Conservation (phyloP, 371 early-diverging fungal species). For the Mortierella sp. region DNA sequence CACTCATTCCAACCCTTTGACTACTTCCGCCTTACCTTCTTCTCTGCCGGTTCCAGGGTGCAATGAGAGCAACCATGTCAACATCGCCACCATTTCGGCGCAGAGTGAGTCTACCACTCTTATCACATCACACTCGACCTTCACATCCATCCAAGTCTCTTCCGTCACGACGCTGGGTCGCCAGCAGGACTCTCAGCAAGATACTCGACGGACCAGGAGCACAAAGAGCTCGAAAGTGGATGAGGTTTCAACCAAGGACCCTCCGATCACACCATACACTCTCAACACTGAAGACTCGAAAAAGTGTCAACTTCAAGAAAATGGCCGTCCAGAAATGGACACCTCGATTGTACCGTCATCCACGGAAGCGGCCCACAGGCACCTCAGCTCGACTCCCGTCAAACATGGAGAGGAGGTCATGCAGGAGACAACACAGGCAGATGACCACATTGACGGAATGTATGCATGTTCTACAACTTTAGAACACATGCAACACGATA, state of each 20-base stretch:
- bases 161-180: background rate
- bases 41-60: background rate
- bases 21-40: background rate
- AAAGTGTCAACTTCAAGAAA: constrained; percentile 21
- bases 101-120: background rate
- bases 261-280: constrained; percentile 7
- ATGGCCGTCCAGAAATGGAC: background rate
- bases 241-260: background rate
- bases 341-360: background rate
- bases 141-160: background rate
- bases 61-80: constrained; percentile 4
- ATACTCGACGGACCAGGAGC: background rate
- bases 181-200: constrained; percentile 5
- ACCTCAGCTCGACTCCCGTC: background rate
- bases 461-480: constrained; percentile 18
- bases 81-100: background rate
- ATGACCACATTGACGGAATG: constrained; percentile 12
- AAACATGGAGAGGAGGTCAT: background rate
- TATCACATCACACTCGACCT: background rate
- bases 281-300: constrained; percentile 13
- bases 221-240: background rate
- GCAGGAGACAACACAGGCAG: constrained; percentile 15
- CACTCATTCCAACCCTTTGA: constrained; percentile 5
- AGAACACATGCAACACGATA: background rate
- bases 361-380: constrained; percentile 3